Conservation (phyloP, 2,329 filamentous ascomycete species). For the Claviceps quebecensis region DNA sequence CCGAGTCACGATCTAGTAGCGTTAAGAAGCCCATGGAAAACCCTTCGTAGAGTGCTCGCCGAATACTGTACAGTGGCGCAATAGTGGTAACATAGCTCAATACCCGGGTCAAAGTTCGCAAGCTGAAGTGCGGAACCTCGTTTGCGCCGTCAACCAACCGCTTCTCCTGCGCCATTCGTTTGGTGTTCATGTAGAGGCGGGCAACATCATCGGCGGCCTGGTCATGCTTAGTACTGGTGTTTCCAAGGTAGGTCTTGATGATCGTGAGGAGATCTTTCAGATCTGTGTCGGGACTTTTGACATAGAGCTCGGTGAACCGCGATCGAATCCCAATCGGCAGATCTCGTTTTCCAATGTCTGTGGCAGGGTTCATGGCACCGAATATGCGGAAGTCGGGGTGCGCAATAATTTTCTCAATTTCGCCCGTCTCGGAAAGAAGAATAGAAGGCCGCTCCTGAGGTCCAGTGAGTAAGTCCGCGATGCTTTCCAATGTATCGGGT, state of each 20-base stretch:
- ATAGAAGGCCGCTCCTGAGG: slow-evolving; percentile 63
- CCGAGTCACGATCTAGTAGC: slow-evolving; percentile 68
- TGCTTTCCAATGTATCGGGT: slow-evolving; percentile 84
- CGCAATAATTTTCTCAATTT: slow-evolving; percentile 76
- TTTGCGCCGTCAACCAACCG: slow-evolving; percentile 80
- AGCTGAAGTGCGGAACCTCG: slow-evolving; percentile 91
- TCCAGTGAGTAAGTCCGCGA: slow-evolving; percentile 75
- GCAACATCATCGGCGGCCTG: slow-evolving; percentile 70
- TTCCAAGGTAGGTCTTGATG: slow-evolving; percentile 74
- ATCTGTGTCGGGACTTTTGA: slow-evolving; percentile 77
- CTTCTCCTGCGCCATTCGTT: slow-evolving; percentile 66
- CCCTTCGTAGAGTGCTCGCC: slow-evolving; percentile 80
- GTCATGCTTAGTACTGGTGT: slow-evolving; percentile 55
- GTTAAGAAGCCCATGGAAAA: slow-evolving; percentile 98
- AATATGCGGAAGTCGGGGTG: slow-evolving; percentile 94
- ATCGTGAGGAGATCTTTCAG: slow-evolving; percentile 76
- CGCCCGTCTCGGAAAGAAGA: slow-evolving; percentile 81
- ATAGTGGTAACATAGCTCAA: slow-evolving; percentile 81
- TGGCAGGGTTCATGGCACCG: slow-evolving; percentile 97
- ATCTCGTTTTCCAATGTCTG: slow-evolving; percentile 92
- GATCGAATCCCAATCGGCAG: slow-evolving; percentile 78
- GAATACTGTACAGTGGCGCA: slow-evolving; percentile 67
- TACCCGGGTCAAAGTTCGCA: slow-evolving; percentile 82
- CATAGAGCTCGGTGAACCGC: slow-evolving; percentile 90
- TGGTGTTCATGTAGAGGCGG: slow-evolving; percentile 76